phyloP scores from a whole-genome alignment of 805 yeast genomes.

The Saturnispora mendoncae region DNA sequence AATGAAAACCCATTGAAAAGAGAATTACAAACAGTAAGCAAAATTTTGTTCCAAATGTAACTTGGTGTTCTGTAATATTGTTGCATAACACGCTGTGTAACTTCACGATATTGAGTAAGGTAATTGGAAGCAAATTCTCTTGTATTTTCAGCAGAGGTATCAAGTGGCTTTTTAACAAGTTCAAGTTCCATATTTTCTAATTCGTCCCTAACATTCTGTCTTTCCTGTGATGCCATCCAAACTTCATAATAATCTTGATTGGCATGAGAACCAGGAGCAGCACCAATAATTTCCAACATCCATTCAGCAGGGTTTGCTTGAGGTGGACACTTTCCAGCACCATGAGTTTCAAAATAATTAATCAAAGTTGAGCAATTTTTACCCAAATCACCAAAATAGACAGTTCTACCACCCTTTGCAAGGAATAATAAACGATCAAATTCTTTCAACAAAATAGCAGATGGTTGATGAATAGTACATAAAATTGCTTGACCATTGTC shows the following conservation, averaged over 20 bases:
- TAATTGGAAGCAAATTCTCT: slow-evolving; percentile 40
- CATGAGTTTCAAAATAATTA: slow-evolving; percentile 55
- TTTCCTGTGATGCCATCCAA: slow-evolving; percentile 66
- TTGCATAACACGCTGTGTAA: slow-evolving; percentile 42
- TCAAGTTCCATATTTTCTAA: slow-evolving; percentile 57
- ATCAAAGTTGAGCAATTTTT: slow-evolving; percentile 45
- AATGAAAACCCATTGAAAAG: slow-evolving; percentile 63
- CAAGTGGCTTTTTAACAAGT: slow-evolving; percentile 32
- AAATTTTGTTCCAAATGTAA: slow-evolving; percentile 48
- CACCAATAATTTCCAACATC: slow-evolving; percentile 83
- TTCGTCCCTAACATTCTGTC: slow-evolving; percentile 47
- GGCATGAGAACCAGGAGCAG: slow-evolving; percentile 73
- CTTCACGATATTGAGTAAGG: slow-evolving; percentile 34
- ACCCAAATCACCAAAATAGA: slow-evolving; percentile 70
- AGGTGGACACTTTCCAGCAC: slow-evolving; percentile 58
- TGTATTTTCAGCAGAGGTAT: slow-evolving; percentile 26
- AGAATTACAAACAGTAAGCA: slow-evolving; percentile 44
- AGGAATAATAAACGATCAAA: slow-evolving; percentile 69
- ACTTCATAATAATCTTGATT: slow-evolving; percentile 65
- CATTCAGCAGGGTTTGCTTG: slow-evolving; percentile 81
- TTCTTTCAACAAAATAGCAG: slow-evolving; percentile 67
- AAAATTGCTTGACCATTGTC: slow-evolving; percentile 47
- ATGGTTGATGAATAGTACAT: slow-evolving; percentile 80
- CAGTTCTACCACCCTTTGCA: slow-evolving; percentile 64
- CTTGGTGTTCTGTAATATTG: slow-evolving; percentile 61